A percentile compares a stretch with the other conserved stretches of the same genome.
phyloP scores from a whole-genome alignment of 192 early-diverging fungal species.

The Linnemannia schmuckeri region DNA sequence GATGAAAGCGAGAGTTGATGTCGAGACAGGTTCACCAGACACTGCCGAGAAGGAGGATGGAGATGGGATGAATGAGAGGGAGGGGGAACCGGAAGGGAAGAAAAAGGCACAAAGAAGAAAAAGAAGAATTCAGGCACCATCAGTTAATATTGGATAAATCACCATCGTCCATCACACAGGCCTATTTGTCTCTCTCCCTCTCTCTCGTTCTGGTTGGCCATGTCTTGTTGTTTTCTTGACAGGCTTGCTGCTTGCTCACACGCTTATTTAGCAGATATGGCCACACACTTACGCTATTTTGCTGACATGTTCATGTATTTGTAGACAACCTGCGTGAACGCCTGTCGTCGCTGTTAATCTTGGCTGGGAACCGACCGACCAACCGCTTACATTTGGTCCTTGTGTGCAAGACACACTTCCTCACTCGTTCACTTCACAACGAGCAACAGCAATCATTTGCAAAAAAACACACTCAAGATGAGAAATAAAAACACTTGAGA shows the following conservation, averaged over 20 bases:
- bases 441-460: not conserved
- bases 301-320: too few relatives aligned
- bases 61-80: slow-evolving; percentile 3
- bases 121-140: not conserved
- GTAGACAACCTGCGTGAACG: too few relatives aligned
- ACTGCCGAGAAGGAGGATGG: not conserved
- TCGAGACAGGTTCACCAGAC: not conserved
- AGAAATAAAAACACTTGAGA: slow-evolving; percentile 1
- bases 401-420: not conserved
- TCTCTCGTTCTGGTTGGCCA: too few relatives aligned
- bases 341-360: too few relatives aligned
- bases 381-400: not conserved
- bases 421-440: not conserved
- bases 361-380: too few relatives aligned
- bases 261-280: not conserved
- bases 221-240: too few relatives aligned
- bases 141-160: not conserved
- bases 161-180: too few relatives aligned
- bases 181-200: too few relatives aligned
- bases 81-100: slow-evolving; percentile 14
- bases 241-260: not conserved
- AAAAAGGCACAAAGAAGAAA: not conserved
- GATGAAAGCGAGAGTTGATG: not conserved
- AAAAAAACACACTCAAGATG: not conserved
- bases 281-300: too few relatives aligned